Base-by-base conservation (phyloP, 805 yeast species). In the Barnettozyma wickerhamii region DNA sequence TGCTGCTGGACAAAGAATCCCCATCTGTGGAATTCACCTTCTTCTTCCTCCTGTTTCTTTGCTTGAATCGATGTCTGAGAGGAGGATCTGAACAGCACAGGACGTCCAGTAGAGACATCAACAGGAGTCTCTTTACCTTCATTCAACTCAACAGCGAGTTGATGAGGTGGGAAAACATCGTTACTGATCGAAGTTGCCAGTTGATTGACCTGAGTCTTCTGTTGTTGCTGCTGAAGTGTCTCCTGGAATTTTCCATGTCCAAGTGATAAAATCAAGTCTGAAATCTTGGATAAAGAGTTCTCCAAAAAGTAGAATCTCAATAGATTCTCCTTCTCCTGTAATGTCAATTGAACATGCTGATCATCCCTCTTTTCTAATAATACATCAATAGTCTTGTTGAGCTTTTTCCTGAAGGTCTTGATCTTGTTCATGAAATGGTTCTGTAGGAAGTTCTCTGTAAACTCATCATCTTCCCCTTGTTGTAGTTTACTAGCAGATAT, bases 1-100 rank as follows among this genome's bases (percentile, higher is more conserved):
- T 81, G 77, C 54, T 79, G 86, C 56, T 81, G 84, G 49, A 87
- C 80, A 53, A 78, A 85, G 54, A 79, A 77, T 15, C 95, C 95
- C 80, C 88, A 79, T 63, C 84, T 79, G 60, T 86, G 96, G 48
- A 88, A 73, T 55, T 85, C 95, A 52, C 96, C 97, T 66, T 89
- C 97, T 58, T 89, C 97, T 46, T 80, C 81, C 57, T 88, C 96
- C 60, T 84, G 87, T 48, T 75, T 76, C 59, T 77, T 81, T 13
- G 89, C 87, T 53, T 84, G 79, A 10, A 64, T 55, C 3, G 84
- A 73, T 0, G 85, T 80, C 47, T 77, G 83, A 0, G 87, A 79
- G 5, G 75, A 64, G 5, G 81, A 76, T 49, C 82, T 70, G 62
- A 79, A 72, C 46, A 82, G 63, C 17, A 84, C 79, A 2, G 90